Conservation (phyloP, 129 eudicot species). For the Tagetes erecta region DNA sequence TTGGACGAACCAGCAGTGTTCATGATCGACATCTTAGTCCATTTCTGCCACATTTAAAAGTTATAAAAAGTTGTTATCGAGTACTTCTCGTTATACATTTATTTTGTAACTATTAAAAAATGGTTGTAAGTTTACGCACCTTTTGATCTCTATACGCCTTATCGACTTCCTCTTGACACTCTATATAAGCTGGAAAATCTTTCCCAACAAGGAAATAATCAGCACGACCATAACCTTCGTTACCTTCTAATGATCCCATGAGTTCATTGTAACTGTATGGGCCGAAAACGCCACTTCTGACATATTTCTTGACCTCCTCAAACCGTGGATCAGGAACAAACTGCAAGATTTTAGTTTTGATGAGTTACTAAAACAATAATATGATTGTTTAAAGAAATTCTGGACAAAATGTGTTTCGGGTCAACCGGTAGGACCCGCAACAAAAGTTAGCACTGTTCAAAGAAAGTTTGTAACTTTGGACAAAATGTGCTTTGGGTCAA, state of each 20-base stretch:
- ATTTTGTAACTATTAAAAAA: not conserved
- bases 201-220: slow-evolving; percentile 76
- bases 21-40: slow-evolving; percentile 74
- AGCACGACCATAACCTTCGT: slow-evolving; percentile 75
- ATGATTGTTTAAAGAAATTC: not conserved
- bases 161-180: slow-evolving; percentile 68
- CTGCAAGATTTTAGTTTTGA: slow-evolving; percentile 28
- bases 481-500: not conserved
- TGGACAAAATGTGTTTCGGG: not conserved
- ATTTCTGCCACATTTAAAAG: slow-evolving; percentile 43
- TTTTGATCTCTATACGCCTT: slow-evolving; percentile 63
- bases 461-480: not conserved
- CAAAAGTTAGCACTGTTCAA: not conserved
- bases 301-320: slow-evolving; percentile 58
- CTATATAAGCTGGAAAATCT: slow-evolving; percentile 71
- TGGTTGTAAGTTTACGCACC: slow-evolving; percentile 32
- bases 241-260: slow-evolving; percentile 80
- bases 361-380: not conserved
- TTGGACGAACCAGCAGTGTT: slow-evolving; percentile 71
- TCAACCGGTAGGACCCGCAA: not conserved
- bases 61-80: not conserved
- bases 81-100: not conserved
- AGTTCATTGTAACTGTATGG: slow-evolving; percentile 53
- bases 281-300: slow-evolving; percentile 69
- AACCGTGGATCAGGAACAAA: slow-evolving; percentile 70